Percentiles rank a stretch among this genome's conserved stretches.
Evolutionary conservation across 2,329 filamentous ascomycete species (phyloP).

Genomic region (Stachybotrys chlorohalonatus): DNA sequence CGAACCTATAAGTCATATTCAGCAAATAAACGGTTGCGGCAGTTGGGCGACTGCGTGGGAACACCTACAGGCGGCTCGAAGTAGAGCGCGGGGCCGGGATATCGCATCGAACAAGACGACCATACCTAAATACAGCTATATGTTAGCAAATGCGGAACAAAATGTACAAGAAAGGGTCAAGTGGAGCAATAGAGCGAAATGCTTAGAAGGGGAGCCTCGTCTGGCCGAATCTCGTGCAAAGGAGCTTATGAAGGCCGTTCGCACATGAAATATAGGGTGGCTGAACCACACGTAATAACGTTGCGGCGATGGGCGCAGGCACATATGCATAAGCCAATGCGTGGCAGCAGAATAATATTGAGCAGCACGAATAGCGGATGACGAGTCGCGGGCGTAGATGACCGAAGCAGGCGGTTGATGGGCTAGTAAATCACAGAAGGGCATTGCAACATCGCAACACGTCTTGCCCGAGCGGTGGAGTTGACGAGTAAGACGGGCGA

Average conservation of each 20-base stretch:
- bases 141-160: conserved; percentile 8
- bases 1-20: conserved; percentile 52
- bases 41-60: conserved; percentile 15
- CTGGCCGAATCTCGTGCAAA: neutral
- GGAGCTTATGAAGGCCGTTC: neutral
- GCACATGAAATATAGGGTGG: neutral
- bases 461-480: conserved; percentile 6
- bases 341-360: conserved; percentile 4
- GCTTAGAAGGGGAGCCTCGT: conserved; percentile 8
- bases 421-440: neutral
- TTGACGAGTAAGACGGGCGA: conserved; percentile 35
- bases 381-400: conserved; percentile 16
- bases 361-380: conserved; percentile 15
- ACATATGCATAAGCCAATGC: conserved; percentile 11
- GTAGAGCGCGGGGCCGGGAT: conserved; percentile 94
- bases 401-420: conserved; percentile 8
- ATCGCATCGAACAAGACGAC: conserved; percentile 94
- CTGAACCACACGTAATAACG: conserved; percentile 3
- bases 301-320: conserved; percentile 10
- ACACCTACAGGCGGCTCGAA: conserved; percentile 81
- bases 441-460: neutral
- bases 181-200: no score
- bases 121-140: conserved; percentile 56
- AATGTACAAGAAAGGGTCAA: no score
- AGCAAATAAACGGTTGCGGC: neutral